Evolutionary conservation across 352 stramenopile species (phyloP).

Genomic region (Phytophthora capsici): DNA sequence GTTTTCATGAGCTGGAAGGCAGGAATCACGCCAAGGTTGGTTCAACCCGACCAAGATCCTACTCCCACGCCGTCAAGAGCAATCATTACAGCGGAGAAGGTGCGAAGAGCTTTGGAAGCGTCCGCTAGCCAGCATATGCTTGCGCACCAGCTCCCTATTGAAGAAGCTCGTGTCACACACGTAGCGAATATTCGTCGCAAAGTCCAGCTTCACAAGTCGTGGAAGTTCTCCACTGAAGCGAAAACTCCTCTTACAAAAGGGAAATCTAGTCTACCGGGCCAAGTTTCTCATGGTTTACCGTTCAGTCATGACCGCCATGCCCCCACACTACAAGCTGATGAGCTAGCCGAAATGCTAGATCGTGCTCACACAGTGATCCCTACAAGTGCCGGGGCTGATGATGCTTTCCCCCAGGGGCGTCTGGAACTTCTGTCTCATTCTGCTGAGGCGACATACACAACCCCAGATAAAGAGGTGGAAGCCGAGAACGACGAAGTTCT

Average conservation of each 20-base stretch:
- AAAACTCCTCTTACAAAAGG: slow-evolving; percentile 1
- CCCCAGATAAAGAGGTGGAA: slow-evolving; percentile 4
- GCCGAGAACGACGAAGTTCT: slow-evolving; percentile 38
- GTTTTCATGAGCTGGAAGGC: slow-evolving; percentile 55
- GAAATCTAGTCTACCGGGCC: slow-evolving; percentile 3
- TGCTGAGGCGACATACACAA: slow-evolving; percentile 9
- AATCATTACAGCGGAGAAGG: slow-evolving; percentile 16
- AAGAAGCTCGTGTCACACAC: slow-evolving; percentile 43
- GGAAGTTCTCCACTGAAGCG: slow-evolving; percentile 40
- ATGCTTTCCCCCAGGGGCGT: background rate
- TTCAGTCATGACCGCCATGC: slow-evolving; percentile 3
- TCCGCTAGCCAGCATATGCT: slow-evolving; percentile 35
- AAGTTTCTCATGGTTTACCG: slow-evolving; percentile 2
- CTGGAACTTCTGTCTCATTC: background rate
- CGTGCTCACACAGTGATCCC: slow-evolving; percentile 3
- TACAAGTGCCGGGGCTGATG: background rate
- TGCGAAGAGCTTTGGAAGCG: slow-evolving; percentile 23
- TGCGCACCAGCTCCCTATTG: slow-evolving; percentile 32
- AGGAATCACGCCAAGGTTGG: slow-evolving; percentile 27
- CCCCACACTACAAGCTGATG: background rate
- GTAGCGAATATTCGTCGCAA: slow-evolving; percentile 58
- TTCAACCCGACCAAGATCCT: slow-evolving; percentile 6
- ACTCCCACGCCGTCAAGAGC: background rate
- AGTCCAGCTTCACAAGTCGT: slow-evolving; percentile 66
- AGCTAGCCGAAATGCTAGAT: slow-evolving; percentile 21